phyloP scores from a whole-genome alignment of 192 early-diverging fungal species.

The Entomortierella parvispora region DNA sequence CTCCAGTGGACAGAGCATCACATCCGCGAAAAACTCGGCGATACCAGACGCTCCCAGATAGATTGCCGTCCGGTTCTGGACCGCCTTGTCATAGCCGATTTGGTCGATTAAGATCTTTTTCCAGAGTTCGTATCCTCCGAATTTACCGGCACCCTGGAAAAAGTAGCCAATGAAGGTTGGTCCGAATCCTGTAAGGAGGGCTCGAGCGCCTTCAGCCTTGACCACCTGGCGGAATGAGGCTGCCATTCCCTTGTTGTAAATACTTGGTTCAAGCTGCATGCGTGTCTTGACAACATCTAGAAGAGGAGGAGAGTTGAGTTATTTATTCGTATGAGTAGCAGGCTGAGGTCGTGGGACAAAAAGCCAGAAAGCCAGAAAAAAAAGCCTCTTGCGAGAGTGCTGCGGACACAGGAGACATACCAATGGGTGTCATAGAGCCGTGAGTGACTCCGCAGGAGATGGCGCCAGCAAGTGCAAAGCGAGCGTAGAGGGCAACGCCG shows the following conservation, averaged over 20 bases:
- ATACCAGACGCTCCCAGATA: slow-evolving; percentile 69
- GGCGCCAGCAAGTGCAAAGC: slow-evolving; percentile 64
- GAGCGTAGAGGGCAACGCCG: slow-evolving; percentile 57
- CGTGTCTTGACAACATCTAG: slow-evolving; percentile 79
- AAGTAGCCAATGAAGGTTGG: slow-evolving; percentile 61
- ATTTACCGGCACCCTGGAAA: slow-evolving; percentile 60
- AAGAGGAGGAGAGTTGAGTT: neutral
- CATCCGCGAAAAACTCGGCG: slow-evolving; percentile 78
- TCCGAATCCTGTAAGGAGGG: slow-evolving; percentile 67
- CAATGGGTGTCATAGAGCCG: slow-evolving; percentile 55
- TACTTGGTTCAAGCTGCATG: slow-evolving; percentile 64
- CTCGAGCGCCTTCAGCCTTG: slow-evolving; percentile 59
- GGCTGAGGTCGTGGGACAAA: neutral
- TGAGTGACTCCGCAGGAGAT: slow-evolving; percentile 64
- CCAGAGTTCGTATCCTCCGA: slow-evolving; percentile 72
- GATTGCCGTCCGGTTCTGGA: slow-evolving; percentile 66
- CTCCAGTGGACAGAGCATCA: slow-evolving; percentile 73
- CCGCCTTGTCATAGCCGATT: slow-evolving; percentile 64
- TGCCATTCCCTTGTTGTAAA: slow-evolving; percentile 67
- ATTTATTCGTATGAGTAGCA: neutral
- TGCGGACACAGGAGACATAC: slow-evolving; percentile 3
- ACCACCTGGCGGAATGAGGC: slow-evolving; percentile 57
- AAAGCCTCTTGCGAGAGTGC: neutral
- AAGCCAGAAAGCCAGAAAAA: neutral
- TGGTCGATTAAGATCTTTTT: slow-evolving; percentile 59